Base-by-base conservation (phyloP, 164 flowering plant species). In the Cinnamomum micranthum region DNA sequence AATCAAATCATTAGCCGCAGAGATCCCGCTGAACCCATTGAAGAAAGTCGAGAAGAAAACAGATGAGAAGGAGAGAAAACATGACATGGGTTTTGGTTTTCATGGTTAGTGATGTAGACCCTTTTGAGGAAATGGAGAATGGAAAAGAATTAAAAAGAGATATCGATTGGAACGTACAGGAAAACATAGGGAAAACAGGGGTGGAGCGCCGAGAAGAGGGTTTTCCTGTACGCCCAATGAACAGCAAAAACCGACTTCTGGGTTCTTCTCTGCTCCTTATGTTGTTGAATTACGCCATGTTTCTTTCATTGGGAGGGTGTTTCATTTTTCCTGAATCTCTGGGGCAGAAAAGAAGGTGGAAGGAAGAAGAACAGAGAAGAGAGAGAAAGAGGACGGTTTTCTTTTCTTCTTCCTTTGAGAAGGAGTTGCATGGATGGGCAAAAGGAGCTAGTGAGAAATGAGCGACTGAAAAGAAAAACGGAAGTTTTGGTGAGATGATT, bases 21-120 rank as follows among this genome's bases (percentile, higher is more conserved):
- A 71, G 47, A 62, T 72, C 6, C 79, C 47, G 17, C n/a, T 50
- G 3, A 79, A 14, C 5, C n/a, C 41, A 14, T 41, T 66, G 24
- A 17, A 41, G 66, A 58, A n/a, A 0, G 4, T 41, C 47, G 47
- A 73, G 47, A 11, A 69, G 9, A 14, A 78, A 31, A 41, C 41
- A 73, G 9, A 79, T 23, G 31, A 75, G 64, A 64, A 84, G 11
- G 1, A 85, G 74, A 72, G 69, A 75, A 77, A 83, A 55, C 17
- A 75, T 68, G 55, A 76, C 2, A 64, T 71, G 79, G 78, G 79
- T 59, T 27, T 55, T 71, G 70, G 50, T 28, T 51, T 68, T 77
- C 90, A 85, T 87, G 60, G 73, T 72, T 70, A 31, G 65, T 69
- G 35, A 17, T 13, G 14, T 65, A 73, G 71, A n/a, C n/a, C 68